A percentile compares a stretch with the other conserved stretches of the same genome.
Conservation (phyloP, 768 basidiomycete species). For the Boletus tylopilopsis region DNA sequence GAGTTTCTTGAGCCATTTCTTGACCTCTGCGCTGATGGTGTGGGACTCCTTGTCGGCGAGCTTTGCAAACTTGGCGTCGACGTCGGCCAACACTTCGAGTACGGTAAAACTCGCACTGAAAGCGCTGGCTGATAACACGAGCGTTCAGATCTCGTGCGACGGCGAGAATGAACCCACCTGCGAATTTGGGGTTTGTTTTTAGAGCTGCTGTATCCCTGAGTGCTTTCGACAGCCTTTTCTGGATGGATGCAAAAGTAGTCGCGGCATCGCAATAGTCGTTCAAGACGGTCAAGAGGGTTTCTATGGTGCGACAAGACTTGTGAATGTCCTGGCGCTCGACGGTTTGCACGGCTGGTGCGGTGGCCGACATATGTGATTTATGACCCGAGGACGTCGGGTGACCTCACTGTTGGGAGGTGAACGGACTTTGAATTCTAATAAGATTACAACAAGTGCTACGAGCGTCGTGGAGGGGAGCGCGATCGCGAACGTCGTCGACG, state of each 20-base stretch:
- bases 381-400: neutral
- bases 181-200: slow-evolving; percentile 58
- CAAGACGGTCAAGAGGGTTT: slow-evolving; percentile 59
- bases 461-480: slow-evolving; percentile 22
- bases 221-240: slow-evolving; percentile 75
- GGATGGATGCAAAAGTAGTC: slow-evolving; percentile 53
- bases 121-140: slow-evolving; percentile 53
- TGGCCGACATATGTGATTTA: slow-evolving; percentile 15
- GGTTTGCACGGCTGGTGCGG: slow-evolving; percentile 25
- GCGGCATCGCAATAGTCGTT: slow-evolving; percentile 76
- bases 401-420: neutral
- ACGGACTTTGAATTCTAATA: slow-evolving; percentile 19
- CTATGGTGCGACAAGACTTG: slow-evolving; percentile 76
- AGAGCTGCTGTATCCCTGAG: slow-evolving; percentile 59
- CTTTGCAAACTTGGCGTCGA: slow-evolving; percentile 73
- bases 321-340: slow-evolving; percentile 71
- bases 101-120: slow-evolving; percentile 59
- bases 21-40: slow-evolving; percentile 59
- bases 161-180: slow-evolving; percentile 44
- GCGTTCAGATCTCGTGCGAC: neutral
- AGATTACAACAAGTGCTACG: neutral
- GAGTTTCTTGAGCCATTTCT: slow-evolving; percentile 86
- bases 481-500: slow-evolving; percentile 26
- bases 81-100: slow-evolving; percentile 66
- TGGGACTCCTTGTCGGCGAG: slow-evolving; percentile 72